Evolutionary conservation across 441 rosid genomes (phyloP), one percentile per base, ranked within the genome.

Genomic region (Brassica hybrid): DNA sequence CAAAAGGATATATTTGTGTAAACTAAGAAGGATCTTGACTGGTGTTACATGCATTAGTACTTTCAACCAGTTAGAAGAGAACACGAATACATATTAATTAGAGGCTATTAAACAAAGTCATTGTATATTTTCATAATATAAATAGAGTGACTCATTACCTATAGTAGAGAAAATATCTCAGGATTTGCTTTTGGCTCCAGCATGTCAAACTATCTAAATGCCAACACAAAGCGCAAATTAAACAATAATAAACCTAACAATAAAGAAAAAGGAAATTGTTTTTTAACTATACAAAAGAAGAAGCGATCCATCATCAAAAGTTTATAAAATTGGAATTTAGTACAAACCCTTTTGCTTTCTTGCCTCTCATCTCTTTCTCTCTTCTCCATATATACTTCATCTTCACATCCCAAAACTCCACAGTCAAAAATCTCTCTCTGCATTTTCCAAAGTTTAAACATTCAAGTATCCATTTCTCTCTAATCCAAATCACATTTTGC

Each of bases 301-400:
- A 79, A 79, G 74, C 79, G 71, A 74, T 79, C 59, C 79, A 79
- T 74, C 82, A 69, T 79, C 71, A 73, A 18, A 67, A 68, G 43
- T 23, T 79, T 2, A 68, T 63, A 60, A 72, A 48, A 63, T 12
- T 50, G 58, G 18, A 78, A 52, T 73, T 67, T 61, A 67, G 69
- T 73, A 73, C 5, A 73, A 69, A 54, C 56, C 32, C 64, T 17
- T 73, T 52, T 52, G 57, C 57, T 14, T 52, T 18, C 57, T 52
- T 52, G 57, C 9, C 57, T 65, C 34, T 72, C 76, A 48, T 72
- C 3, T 38, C 71, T 54, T 69, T 56, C 32, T 13, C 21, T 63
- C 70, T 69, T 68, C 63, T 74, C 71, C 74, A 74, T 79, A 74
- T 74, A 79, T 79, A 64, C 82, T 79, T 58, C 79, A 63, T 74